phyloP scores from a whole-genome alignment of 2,329 filamentous ascomycete species.

The Teratosphaeriaceae sp. region DNA sequence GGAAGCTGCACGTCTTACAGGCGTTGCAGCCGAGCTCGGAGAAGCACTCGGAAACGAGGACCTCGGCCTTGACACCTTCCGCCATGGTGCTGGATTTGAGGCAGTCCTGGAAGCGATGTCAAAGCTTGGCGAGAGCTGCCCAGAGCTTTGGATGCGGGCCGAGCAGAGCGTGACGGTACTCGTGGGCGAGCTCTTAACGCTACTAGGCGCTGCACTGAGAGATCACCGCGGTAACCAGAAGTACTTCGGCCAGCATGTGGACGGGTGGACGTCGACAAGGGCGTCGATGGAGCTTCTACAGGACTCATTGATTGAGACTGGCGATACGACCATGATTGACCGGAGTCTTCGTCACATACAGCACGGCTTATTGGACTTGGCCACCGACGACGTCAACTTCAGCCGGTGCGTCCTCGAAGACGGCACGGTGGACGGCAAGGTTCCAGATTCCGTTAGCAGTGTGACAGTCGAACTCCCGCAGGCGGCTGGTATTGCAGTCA shows the following conservation, averaged over 20 bases:
- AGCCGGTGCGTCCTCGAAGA: no score
- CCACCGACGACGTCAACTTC: background rate
- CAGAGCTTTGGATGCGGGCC: background rate
- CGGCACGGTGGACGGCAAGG: background rate
- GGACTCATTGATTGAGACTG: background rate
- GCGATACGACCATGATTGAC: background rate
- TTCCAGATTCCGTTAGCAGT: background rate
- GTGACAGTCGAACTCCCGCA: background rate
- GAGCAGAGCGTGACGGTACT: background rate
- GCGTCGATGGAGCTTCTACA: constrained; percentile 56
- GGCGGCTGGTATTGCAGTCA: background rate
- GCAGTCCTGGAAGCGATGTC: constrained; percentile 17
- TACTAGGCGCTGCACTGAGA: constrained; percentile 68
- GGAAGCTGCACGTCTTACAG: constrained; percentile 11
- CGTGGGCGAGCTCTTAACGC: constrained; percentile 22
- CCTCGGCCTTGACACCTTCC: constrained; percentile 23
- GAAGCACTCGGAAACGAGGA: constrained; percentile 12
- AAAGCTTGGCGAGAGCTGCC: background rate
- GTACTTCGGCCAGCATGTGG: constrained; percentile 73
- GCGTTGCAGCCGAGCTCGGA: constrained; percentile 11
- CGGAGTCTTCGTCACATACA: background rate
- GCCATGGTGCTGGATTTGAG: constrained; percentile 26
- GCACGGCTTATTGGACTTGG: background rate
- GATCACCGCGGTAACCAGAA: constrained; percentile 79
- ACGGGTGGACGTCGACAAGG: constrained; percentile 72